These are phyloP conservation scores for Andrographis paniculata DNA, from an alignment of 305 asterid species.

Conservation along the genomic window DNA sequence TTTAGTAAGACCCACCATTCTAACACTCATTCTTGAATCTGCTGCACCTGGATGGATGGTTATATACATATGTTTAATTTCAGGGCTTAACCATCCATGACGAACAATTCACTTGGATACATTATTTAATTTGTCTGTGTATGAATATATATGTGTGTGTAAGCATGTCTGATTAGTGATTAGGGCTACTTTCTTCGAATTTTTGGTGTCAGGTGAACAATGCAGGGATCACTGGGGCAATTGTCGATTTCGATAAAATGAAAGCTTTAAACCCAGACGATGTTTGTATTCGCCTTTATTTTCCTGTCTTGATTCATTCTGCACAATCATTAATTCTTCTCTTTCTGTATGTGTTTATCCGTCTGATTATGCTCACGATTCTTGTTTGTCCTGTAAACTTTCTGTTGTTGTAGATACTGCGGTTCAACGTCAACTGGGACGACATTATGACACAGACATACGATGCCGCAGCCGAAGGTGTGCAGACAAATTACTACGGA, in stretches of 20 bases:
- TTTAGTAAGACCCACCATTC: constrained; percentile 17
- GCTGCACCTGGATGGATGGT: too few species aligned
- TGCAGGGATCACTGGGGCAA: constrained; percentile 37
- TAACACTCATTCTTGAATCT: not conserved
- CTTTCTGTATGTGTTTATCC: too few species aligned
- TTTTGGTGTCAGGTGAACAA: constrained; percentile 38
- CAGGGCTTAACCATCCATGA: too few species aligned
- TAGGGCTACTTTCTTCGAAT: too few species aligned
- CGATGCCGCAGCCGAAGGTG: constrained; percentile 26
- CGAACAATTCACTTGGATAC: too few species aligned
- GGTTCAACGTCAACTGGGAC: constrained; percentile 14
- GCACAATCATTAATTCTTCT: not conserved
- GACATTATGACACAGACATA: constrained; percentile 25
- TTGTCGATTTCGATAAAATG: constrained; percentile 11
- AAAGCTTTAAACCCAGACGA: constrained; percentile 11
- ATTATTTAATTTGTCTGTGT: too few species aligned
- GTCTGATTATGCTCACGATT: too few species aligned
- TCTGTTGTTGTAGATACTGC: constrained; percentile 11
- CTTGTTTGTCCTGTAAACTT: not conserved
- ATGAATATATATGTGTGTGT: too few species aligned
- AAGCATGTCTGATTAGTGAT: too few species aligned
- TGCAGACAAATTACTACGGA: constrained; percentile 41
- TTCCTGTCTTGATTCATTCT: not conserved
- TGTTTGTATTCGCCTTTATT: not conserved
- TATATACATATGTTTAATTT: too few species aligned